Percentiles rank a stretch among this genome's conserved stretches.
Evolutionary conservation across 306 rosid species (phyloP).

Genomic region (Boehmeria nivea): DNA sequence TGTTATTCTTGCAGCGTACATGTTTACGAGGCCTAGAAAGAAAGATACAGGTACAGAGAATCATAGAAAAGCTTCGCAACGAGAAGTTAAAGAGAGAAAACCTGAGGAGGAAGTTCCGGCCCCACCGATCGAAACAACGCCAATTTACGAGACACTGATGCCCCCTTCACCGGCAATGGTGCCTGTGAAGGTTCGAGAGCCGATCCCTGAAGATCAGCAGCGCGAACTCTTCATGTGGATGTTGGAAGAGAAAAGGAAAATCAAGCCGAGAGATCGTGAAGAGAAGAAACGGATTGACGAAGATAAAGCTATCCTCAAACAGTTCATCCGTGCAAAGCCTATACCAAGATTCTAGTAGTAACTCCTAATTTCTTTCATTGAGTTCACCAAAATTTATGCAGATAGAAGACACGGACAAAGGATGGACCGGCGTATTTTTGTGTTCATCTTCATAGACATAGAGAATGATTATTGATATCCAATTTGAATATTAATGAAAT

Average conservation of each 20-base stretch:
- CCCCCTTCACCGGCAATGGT: slow-evolving; percentile 26
- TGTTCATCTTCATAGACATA: slow-evolving; percentile 9
- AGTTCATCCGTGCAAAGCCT: slow-evolving; percentile 37
- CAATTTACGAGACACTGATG: slow-evolving; percentile 27
- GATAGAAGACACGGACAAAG: slow-evolving; percentile 7
- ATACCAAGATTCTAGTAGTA: slow-evolving; percentile 37
- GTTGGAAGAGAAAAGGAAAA: slow-evolving; percentile 56
- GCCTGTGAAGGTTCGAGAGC: slow-evolving; percentile 25
- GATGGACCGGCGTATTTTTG: slow-evolving; percentile 1
- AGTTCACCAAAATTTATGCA: neutral
- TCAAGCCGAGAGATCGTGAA: slow-evolving; percentile 34
- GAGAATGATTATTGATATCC: slow-evolving; percentile 11
- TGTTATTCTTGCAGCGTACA: slow-evolving; percentile 58
- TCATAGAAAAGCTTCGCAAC: slow-evolving; percentile 27
- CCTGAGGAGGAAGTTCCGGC: slow-evolving; percentile 30
- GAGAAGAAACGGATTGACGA: slow-evolving; percentile 56
- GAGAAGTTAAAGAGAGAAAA: slow-evolving; percentile 25
- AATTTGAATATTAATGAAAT: slow-evolving; percentile 11
- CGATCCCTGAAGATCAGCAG: slow-evolving; percentile 47
- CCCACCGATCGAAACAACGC: slow-evolving; percentile 28
- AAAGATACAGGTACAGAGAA: slow-evolving; percentile 32
- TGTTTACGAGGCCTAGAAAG: slow-evolving; percentile 50
- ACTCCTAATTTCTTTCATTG: no score
- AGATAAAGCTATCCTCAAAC: slow-evolving; percentile 52
- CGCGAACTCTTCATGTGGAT: slow-evolving; percentile 51